Evolutionary conservation across 208 protist genomes (phyloP).

Genomic region (Wallacemonas sp.): DNA sequence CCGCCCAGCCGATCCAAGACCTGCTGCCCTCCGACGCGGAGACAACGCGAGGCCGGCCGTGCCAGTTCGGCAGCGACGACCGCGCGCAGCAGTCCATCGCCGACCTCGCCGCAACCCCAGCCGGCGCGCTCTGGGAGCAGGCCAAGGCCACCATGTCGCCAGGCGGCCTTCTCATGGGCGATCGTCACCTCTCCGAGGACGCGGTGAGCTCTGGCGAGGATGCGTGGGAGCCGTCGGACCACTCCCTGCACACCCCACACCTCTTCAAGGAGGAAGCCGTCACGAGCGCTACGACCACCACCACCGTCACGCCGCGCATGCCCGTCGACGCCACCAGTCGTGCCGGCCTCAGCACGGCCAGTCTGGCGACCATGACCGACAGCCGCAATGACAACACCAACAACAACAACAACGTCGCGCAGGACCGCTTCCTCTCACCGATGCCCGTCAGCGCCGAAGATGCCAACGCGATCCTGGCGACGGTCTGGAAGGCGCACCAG

Average conservation of each 20-base stretch:
- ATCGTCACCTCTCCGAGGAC: neutral
- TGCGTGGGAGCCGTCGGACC: neutral
- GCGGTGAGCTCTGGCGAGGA: neutral
- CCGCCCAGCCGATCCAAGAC: conserved; percentile 58
- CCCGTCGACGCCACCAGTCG: neutral
- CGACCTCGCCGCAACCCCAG: conserved; percentile 17
- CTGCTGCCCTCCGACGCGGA: conserved; percentile 58
- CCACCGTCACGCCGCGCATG: neutral
- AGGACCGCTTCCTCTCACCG: too few species aligned
- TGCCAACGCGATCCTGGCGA: neutral
- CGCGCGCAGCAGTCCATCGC: conserved; percentile 43
- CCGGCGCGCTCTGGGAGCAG: conserved; percentile 4
- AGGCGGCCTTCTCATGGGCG: neutral
- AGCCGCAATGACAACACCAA: too few species aligned
- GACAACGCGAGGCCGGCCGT: conserved; percentile 24
- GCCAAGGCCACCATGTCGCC: conserved; percentile 5
- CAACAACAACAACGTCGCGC: too few species aligned
- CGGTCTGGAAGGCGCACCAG: neutral
- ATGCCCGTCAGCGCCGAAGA: neutral
- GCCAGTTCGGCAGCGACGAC: conserved; percentile 45
- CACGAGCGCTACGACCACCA: neutral
- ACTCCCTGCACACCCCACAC: conserved; percentile 3
- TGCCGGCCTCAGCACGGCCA: neutral
- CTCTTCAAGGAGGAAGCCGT: neutral
- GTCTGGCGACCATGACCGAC: neutral